Percentiles rank a stretch among this genome's conserved stretches.
phyloP scores from a whole-genome alignment of 192 early-diverging fungal genomes.

The Umbelopsis isabellina region DNA sequence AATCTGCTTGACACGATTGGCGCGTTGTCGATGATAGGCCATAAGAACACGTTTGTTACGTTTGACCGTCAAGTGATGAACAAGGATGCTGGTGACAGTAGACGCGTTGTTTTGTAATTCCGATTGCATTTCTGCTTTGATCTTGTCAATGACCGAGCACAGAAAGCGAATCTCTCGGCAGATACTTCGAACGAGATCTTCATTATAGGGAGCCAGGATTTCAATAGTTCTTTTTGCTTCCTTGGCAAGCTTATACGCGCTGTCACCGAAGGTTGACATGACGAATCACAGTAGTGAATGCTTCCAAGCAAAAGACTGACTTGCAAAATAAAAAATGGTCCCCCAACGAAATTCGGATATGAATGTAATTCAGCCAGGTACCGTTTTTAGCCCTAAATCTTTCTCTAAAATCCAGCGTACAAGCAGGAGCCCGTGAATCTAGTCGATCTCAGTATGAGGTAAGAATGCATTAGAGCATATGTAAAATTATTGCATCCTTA shows the following conservation, averaged over 20 bases:
- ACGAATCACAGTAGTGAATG: not conserved
- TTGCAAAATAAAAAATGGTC: not conserved
- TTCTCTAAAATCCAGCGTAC: too few species aligned
- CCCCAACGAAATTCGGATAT: too few species aligned
- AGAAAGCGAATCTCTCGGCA: conserved; percentile 77
- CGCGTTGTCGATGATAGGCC: conserved; percentile 80
- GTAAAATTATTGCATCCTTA: too few species aligned
- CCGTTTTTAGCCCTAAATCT: too few species aligned
- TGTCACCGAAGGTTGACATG: conserved; percentile 73
- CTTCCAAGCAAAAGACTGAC: not conserved
- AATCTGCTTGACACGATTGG: conserved; percentile 67
- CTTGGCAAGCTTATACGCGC: conserved; percentile 75
- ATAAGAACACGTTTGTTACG: conserved; percentile 90
- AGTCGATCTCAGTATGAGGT: too few species aligned
- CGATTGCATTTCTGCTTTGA: conserved; percentile 29
- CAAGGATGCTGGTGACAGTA: conserved; percentile 45
- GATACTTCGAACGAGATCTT: conserved; percentile 77
- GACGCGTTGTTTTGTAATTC: conserved; percentile 19
- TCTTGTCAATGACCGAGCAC: conserved; percentile 44
- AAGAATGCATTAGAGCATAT: too few species aligned
- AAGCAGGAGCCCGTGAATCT: too few species aligned
- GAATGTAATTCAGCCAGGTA: too few species aligned
- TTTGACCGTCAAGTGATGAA: conserved; percentile 62
- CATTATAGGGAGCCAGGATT: conserved; percentile 78
- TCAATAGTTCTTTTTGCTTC: conserved; percentile 80